A percentile compares a stretch with the other conserved stretches of the same genome.
phyloP scores from a whole-genome alignment of 129 eudicot species.

The Solidago caesia region DNA sequence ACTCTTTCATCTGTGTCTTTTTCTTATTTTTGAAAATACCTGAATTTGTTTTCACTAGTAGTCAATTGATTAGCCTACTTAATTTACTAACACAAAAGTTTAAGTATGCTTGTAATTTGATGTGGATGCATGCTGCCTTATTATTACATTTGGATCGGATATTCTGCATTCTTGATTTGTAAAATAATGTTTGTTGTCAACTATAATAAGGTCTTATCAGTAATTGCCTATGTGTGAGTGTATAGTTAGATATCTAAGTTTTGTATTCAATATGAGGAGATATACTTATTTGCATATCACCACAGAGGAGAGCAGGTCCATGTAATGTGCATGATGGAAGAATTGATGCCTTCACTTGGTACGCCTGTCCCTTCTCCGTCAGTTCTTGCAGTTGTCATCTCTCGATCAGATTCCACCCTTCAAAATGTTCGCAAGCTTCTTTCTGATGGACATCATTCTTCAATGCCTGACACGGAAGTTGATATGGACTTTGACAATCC shows the following conservation, averaged over 20 bases:
- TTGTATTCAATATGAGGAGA: slow-evolving; percentile 26
- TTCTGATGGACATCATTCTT: slow-evolving; percentile 43
- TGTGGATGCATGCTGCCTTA: neutral
- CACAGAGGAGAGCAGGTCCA: slow-evolving; percentile 91
- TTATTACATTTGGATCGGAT: neutral
- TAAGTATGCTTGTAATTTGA: neutral
- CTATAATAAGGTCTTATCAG: neutral
- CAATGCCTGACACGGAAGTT: slow-evolving; percentile 36
- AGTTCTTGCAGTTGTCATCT: slow-evolving; percentile 79
- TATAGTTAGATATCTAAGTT: slow-evolving; percentile 13
- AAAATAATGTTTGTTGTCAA: neutral
- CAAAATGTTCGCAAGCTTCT: slow-evolving; percentile 66
- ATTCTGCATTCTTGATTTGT: slow-evolving; percentile 7
- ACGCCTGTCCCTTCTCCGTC: slow-evolving; percentile 90
- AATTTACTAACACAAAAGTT: neutral
- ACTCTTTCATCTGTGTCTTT: too few relatives aligned
- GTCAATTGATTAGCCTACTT: neutral
- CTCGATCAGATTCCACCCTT: slow-evolving; percentile 75
- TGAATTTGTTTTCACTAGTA: neutral
- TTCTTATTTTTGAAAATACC: neutral
- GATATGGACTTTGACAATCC: slow-evolving; percentile 67
- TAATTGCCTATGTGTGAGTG: slow-evolving; percentile 1
- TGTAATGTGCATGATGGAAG: slow-evolving; percentile 85
- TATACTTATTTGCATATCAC: slow-evolving; percentile 38
- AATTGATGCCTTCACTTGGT: slow-evolving; percentile 93